These are phyloP conservation scores for Phylloporus sp. DNA, from an alignment of 768 basidiomycete species.

Conservation along the genomic window DNA sequence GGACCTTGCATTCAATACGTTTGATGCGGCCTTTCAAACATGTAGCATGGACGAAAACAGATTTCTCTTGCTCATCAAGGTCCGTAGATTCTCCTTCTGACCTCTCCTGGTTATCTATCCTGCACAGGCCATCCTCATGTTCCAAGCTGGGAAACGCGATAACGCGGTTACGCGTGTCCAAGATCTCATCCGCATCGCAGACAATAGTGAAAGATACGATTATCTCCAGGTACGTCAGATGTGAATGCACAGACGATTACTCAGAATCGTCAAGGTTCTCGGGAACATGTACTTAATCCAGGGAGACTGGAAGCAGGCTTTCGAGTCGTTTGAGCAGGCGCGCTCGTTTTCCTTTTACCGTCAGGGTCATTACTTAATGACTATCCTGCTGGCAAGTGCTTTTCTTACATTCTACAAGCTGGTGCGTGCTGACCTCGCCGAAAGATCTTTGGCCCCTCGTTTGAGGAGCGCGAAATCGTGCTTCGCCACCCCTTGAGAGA, in stretches of 20 bases:
- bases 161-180: neutral
- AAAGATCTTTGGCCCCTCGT: neutral
- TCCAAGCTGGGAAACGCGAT: neutral
- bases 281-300: neutral
- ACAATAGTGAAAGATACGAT: neutral
- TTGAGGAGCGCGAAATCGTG: too few relatives aligned
- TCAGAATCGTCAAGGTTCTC: neutral
- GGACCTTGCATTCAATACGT: neutral
- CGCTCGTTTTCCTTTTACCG: neutral
- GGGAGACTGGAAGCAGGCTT: neutral
- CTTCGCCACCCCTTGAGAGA: too few relatives aligned
- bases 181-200: neutral
- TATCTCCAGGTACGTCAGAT: neutral
- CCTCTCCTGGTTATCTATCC: neutral
- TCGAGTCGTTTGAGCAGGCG: neutral
- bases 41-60: neutral
- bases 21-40: neutral
- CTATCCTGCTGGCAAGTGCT: neutral
- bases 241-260: neutral
- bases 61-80: neutral
- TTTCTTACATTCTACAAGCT: neutral
- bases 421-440: neutral
- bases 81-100: neutral
- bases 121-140: neutral
- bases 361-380: neutral